Evolutionary conservation across 2,329 filamentous ascomycete genomes (phyloP).

Genomic region (Botrytis aclada): DNA sequence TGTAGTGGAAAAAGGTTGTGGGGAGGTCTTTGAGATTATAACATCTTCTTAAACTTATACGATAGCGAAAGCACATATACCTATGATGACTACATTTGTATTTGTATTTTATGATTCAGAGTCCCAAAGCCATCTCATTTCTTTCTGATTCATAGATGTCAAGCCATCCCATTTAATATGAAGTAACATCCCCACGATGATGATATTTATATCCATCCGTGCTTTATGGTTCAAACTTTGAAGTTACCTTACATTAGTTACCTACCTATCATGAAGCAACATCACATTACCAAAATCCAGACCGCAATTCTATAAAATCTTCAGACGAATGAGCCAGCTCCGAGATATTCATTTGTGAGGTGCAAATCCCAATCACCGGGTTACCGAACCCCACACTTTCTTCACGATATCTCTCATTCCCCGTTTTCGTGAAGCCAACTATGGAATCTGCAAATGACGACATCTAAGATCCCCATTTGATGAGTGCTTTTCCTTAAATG

Average conservation of each 20-base stretch:
- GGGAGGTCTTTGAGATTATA: neutral
- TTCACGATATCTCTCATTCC: neutral
- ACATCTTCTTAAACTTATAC: neutral
- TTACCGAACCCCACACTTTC: neutral
- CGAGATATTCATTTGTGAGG: neutral
- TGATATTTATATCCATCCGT: neutral
- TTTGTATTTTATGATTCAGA: neutral
- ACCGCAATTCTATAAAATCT: neutral
- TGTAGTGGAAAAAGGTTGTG: neutral
- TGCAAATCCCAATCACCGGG: constrained; percentile 11
- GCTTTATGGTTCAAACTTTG: neutral
- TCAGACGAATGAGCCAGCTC: constrained; percentile 4
- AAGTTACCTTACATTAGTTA: neutral
- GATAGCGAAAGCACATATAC: neutral
- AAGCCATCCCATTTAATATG: neutral
- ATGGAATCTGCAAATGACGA: neutral
- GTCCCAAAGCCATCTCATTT: neutral
- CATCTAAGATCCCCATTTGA: neutral
- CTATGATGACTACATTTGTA: neutral
- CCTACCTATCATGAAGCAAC: neutral
- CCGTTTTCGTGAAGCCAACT: constrained; percentile 7
- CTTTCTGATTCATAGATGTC: neutral
- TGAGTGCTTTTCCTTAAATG: neutral
- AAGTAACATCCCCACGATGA: neutral
- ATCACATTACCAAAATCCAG: constrained; percentile 4